Conservation (phyloP, 371 early-diverging fungal genomes). For the Apophysomyces ossiformis region DNA sequence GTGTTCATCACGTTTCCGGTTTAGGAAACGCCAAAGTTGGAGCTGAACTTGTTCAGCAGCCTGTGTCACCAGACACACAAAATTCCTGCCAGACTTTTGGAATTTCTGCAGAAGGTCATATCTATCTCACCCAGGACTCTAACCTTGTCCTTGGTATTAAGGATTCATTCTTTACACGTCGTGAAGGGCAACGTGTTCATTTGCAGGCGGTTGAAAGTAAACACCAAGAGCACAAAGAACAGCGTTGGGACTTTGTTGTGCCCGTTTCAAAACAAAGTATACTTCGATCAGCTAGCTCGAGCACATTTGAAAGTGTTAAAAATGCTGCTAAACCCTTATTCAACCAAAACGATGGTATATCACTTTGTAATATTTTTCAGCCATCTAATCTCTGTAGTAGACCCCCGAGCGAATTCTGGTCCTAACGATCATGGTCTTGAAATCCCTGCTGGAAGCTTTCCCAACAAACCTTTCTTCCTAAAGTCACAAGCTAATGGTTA, state of each 20-base stretch:
- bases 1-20: constrained; percentile 1
- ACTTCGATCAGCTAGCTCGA: constrained; percentile 17
- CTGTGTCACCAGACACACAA: constrained; percentile 29
- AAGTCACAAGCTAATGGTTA: constrained; percentile 43
- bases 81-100: constrained; percentile 41
- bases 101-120: constrained; percentile 44
- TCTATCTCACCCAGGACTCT: constrained; percentile 44
- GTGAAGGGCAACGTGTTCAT: constrained; percentile 54
- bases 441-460: constrained; percentile 43
- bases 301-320: constrained; percentile 23
- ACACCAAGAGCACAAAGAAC: constrained; percentile 44
- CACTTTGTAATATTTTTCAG: background rate
- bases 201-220: constrained; percentile 46
- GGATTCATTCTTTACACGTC: constrained; percentile 51
- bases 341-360: background rate
- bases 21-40: constrained; percentile 53
- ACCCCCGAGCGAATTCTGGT: background rate
- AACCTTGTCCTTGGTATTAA: constrained; percentile 58
- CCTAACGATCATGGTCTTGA: background rate
- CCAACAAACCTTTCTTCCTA: constrained; percentile 44
- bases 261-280: constrained; percentile 32
- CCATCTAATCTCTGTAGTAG: background rate
- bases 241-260: constrained; percentile 53
- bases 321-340: constrained; percentile 17
- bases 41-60: constrained; percentile 54